phyloP scores from a whole-genome alignment of 352 stramenopile species.

The Elongisporangium prolatum region DNA sequence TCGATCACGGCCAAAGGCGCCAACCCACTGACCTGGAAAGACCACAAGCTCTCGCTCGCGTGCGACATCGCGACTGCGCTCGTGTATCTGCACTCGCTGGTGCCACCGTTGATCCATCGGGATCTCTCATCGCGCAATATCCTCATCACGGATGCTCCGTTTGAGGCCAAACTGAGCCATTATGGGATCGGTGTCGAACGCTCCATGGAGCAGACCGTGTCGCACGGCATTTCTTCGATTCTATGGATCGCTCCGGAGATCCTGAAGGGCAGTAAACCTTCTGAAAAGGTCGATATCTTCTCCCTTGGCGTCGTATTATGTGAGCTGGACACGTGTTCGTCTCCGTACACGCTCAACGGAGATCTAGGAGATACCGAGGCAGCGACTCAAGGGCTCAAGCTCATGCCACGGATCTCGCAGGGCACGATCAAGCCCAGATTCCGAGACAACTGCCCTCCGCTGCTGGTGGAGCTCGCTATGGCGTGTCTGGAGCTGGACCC shows the following conservation, averaged over 20 bases:
- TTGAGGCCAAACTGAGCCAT: slow-evolving; percentile 24
- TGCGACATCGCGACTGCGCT: slow-evolving; percentile 14
- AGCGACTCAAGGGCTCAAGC: not conserved
- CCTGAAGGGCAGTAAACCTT: slow-evolving; percentile 57
- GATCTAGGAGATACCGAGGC: slow-evolving; percentile 28
- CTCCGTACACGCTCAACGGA: slow-evolving; percentile 53
- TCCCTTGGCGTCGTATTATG: slow-evolving; percentile 81
- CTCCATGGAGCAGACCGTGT: slow-evolving; percentile 26
- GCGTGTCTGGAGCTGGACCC: slow-evolving; percentile 62
- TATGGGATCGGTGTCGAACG: slow-evolving; percentile 24
- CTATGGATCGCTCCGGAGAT: slow-evolving; percentile 23
- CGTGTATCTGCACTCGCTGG: slow-evolving; percentile 24
- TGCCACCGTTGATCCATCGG: slow-evolving; percentile 20
- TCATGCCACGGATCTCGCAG: slow-evolving; percentile 28
- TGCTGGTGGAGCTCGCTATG: slow-evolving; percentile 44
- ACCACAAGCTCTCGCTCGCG: slow-evolving; percentile 16
- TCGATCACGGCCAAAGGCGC: slow-evolving; percentile 23
- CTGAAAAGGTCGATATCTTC: slow-evolving; percentile 86
- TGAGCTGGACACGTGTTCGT: slow-evolving; percentile 66
- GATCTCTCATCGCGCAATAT: slow-evolving; percentile 31
- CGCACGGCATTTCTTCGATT: slow-evolving; percentile 19
- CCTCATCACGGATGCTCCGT: slow-evolving; percentile 8
- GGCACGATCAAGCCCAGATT: slow-evolving; percentile 48
- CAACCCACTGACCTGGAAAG: slow-evolving; percentile 32
- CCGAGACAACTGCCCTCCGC: slow-evolving; percentile 54